Conservation (phyloP, 768 basidiomycete genomes). For the Vishniacozyma victoriae region DNA sequence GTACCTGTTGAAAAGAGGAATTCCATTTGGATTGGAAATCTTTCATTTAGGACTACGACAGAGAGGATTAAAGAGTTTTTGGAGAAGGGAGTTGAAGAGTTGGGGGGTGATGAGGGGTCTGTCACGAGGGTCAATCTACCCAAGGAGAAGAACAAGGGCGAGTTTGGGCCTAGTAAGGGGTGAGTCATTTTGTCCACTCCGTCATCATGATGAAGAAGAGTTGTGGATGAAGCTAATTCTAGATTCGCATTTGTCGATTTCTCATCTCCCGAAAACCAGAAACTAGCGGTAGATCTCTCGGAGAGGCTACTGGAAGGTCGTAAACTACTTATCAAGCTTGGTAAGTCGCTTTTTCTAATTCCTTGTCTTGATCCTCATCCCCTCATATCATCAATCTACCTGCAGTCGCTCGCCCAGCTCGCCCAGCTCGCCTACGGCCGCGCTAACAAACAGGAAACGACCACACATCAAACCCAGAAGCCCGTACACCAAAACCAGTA, state of each 20-base stretch:
- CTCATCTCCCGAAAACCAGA: conserved; percentile 66
- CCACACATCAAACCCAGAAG: conserved; percentile 53
- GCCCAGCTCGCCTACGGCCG: conserved; percentile 8
- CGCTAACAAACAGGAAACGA: conserved; percentile 59
- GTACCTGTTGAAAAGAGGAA: conserved; percentile 56
- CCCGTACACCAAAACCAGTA: conserved; percentile 48
- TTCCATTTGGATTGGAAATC: conserved; percentile 92
- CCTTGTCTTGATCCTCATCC: too few relatives aligned
- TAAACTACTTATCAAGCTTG: conserved; percentile 87
- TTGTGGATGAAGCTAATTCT: background rate
- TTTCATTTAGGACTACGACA: conserved; percentile 79
- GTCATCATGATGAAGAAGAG: background rate
- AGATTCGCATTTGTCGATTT: conserved; percentile 99
- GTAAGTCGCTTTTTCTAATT: conserved; percentile 50
- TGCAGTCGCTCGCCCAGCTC: background rate
- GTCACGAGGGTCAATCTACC: conserved; percentile 62
- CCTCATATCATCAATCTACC: too few relatives aligned
- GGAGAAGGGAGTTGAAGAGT: conserved; percentile 22
- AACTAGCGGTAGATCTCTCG: conserved; percentile 67
- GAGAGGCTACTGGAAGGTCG: conserved; percentile 79
- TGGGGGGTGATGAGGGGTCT: conserved; percentile 17
- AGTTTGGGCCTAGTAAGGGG: conserved; percentile 35
- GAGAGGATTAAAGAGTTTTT: conserved; percentile 56
- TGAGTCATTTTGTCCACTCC: conserved; percentile 4
- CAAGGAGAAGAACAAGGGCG: conserved; percentile 53